These are phyloP conservation scores for Phytophthora melonis DNA, from an alignment of 352 stramenopile genomes.

Conservation along the genomic window DNA sequence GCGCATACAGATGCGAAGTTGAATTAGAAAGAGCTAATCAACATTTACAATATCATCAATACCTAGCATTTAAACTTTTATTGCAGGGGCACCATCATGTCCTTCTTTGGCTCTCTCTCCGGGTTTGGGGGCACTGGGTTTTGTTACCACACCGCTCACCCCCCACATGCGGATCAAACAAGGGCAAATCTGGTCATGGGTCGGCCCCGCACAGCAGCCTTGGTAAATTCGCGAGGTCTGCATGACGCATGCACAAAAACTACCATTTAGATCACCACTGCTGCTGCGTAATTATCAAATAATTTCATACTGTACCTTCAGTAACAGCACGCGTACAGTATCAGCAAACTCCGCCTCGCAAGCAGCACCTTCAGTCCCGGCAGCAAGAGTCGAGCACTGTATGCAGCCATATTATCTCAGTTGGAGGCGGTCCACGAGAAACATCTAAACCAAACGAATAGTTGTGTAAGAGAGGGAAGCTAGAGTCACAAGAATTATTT, in stretches of 20 bases:
- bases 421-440: too few species aligned
- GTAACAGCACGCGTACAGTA: neutral
- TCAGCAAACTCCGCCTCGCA: neutral
- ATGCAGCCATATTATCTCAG: neutral
- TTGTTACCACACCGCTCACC: too few species aligned
- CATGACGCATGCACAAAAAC: neutral
- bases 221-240: neutral
- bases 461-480: too few species aligned
- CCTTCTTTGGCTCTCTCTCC: neutral
- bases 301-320: neutral
- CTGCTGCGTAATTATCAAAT: neutral
- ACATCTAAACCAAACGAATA: too few species aligned
- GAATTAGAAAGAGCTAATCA: too few species aligned
- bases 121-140: neutral
- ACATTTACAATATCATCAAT: too few species aligned
- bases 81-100: too few species aligned
- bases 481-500: too few species aligned
- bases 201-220: neutral
- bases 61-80: too few species aligned
- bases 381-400: neutral
- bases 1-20: too few species aligned
- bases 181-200: neutral
- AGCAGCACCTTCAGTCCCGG: neutral
- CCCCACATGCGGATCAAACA: neutral
- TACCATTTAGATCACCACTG: neutral